Evolutionary conservation across 2,329 filamentous ascomycete genomes (phyloP), one percentile per base, ranked within the genome.

Genomic region (Septoria linicola): DNA sequence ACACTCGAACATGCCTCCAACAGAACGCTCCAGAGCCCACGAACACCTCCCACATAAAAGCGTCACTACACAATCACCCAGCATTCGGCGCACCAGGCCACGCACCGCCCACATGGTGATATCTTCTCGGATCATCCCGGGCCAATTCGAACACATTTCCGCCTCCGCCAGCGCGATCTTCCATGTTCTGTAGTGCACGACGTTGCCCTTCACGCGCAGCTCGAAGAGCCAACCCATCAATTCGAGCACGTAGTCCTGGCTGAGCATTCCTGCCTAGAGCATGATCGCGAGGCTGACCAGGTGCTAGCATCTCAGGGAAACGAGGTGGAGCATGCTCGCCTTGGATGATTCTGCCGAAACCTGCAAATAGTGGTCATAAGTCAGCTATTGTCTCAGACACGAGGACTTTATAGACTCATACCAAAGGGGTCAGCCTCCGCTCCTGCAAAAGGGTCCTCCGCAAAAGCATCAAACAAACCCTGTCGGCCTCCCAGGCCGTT

Each of bases 391-490:
- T n/a, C n/a, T n/a, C n/a, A n/a, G n/a, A n/a, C n/a, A n/a, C n/a
- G n/a, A n/a, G n/a, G n/a, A n/a, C n/a, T n/a, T n/a, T n/a, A n/a
- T n/a, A n/a, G n/a, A n/a, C n/a, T n/a, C n/a, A n/a, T n/a, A 8
- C 30, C 49, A 37, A 52, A 55, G 3, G 55, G 48, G 27, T 52
- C 54, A 8, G 32, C 25, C 16, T 51, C 32, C 14, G 40, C 55
- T n/a, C 46, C 55, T 20, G 41, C 45, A 17, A 58, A 55, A 4
- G 49, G 41, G 51, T 55, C 49, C 19, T 46, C 55, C n/a, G 17
- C 37, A 8, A 53, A 51, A 14, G 42, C 55, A 21, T 53, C 44
- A 16, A 51, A 47, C 7, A 52, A 25, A 11, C 43, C 40, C 27
- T 55, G 43, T 13, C 10, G 42, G 17, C 48, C 41, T 35, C 41